Evolutionary conservation across 768 basidiomycete genomes (phyloP).

Genomic region (Hirschioporus abietinus): DNA sequence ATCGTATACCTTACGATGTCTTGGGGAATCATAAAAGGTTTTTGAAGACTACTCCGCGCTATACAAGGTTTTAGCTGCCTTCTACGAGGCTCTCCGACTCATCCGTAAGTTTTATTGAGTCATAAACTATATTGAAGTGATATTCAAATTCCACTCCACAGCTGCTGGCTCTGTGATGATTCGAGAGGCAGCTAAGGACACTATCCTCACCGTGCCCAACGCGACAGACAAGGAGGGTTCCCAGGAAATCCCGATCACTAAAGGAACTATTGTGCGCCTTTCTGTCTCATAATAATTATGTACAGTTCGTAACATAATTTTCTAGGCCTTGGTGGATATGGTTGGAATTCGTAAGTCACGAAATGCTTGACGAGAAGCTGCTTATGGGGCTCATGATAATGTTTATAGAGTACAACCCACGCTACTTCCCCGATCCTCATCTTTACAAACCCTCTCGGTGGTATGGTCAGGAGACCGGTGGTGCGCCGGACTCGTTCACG

Average conservation of each 20-base stretch:
- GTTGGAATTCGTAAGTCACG: slow-evolving; percentile 22
- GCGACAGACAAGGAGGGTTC: slow-evolving; percentile 13
- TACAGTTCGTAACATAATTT: background rate
- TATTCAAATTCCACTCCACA: slow-evolving; percentile 9
- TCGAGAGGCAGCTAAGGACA: slow-evolving; percentile 26
- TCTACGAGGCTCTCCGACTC: slow-evolving; percentile 27
- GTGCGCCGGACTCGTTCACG: slow-evolving; percentile 11
- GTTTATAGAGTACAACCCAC: slow-evolving; percentile 30
- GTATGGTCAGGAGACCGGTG: slow-evolving; percentile 23
- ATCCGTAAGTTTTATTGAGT: slow-evolving; percentile 22
- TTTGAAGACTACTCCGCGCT: slow-evolving; percentile 24
- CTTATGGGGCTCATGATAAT: slow-evolving; percentile 11
- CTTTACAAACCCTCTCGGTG: slow-evolving; percentile 33
- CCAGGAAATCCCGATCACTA: slow-evolving; percentile 11
- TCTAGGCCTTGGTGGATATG: slow-evolving; percentile 25
- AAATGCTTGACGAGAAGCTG: background rate
- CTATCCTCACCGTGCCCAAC: slow-evolving; percentile 16
- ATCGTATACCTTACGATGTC: background rate
- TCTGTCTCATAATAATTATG: background rate
- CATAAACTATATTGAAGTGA: background rate
- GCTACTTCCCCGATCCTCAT: slow-evolving; percentile 31
- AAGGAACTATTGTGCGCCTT: slow-evolving; percentile 14
- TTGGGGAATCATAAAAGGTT: slow-evolving; percentile 7
- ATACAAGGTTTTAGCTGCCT: slow-evolving; percentile 23
- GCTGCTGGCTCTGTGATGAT: slow-evolving; percentile 26